These are phyloP conservation scores for Lasiodiplodia hormozganensis DNA, from an alignment of 2,329 filamentous ascomycete genomes.

Conservation along the genomic window DNA sequence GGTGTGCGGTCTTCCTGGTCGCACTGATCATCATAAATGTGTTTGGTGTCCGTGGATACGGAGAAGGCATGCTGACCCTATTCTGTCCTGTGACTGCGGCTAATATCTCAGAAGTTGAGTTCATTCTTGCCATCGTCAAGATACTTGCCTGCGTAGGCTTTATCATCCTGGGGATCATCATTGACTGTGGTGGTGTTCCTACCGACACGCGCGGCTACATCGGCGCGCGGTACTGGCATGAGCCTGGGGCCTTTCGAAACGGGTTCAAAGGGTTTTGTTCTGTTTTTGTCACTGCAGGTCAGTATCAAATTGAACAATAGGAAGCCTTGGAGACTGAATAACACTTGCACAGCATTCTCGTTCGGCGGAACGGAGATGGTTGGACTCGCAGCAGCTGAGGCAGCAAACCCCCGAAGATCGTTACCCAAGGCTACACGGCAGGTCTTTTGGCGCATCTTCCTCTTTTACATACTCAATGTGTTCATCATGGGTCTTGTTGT, in stretches of 20 bases:
- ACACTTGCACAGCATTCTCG: conserved; percentile 55
- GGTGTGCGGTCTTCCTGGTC: conserved; percentile 47
- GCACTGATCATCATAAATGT: conserved; percentile 48
- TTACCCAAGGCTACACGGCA: conserved; percentile 54
- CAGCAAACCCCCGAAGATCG: conserved; percentile 61
- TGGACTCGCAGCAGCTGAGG: conserved; percentile 67
- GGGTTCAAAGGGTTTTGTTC: conserved; percentile 70
- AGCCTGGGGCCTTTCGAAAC: conserved; percentile 62
- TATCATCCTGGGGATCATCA: conserved; percentile 68
- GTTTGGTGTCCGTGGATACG: conserved; percentile 49
- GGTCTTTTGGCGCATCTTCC: conserved; percentile 55
- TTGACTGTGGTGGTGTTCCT: conserved; percentile 66
- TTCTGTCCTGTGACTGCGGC: conserved; percentile 53
- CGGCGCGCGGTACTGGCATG: conserved; percentile 66
- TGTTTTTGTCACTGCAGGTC: conserved; percentile 65
- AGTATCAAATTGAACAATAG: background rate
- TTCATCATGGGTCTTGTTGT: conserved; percentile 55
- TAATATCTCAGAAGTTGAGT: conserved; percentile 59
- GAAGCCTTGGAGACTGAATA: too few species aligned
- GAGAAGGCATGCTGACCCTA: conserved; percentile 48
- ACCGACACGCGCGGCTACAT: conserved; percentile 63
- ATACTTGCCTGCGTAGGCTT: conserved; percentile 66
- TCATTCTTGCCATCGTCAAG: conserved; percentile 64
- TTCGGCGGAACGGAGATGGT: conserved; percentile 69
- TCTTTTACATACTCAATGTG: conserved; percentile 55